These are phyloP conservation scores for Neurospora sp. DNA, from an alignment of 495 filamentous ascomycete genomes.

Conservation along the genomic window DNA sequence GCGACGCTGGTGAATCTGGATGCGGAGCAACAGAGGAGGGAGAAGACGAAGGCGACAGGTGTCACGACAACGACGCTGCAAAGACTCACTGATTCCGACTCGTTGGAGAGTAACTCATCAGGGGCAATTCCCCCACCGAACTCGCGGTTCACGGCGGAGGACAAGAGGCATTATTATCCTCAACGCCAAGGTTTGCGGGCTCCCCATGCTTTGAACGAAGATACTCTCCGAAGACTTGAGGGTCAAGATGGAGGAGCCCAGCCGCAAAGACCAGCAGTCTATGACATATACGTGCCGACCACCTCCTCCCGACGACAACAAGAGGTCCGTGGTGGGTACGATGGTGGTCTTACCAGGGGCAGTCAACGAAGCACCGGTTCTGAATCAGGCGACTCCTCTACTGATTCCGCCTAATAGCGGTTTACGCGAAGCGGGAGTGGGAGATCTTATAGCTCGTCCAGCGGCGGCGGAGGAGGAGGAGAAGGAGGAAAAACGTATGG, in stretches of 20 bases:
- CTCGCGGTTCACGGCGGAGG: constrained; percentile 1
- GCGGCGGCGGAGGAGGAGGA: constrained; percentile 1
- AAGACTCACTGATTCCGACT: constrained; percentile 13
- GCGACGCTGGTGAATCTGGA: constrained; percentile 18
- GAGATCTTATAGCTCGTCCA: constrained; percentile 14
- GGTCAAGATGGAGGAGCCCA: constrained; percentile 9
- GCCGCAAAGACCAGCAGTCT: background rate
- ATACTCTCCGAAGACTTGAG: constrained; percentile 26
- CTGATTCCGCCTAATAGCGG: constrained; percentile 9
- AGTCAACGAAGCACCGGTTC: constrained; percentile 23
- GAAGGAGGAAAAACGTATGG: background rate
- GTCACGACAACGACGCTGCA: constrained; percentile 15
- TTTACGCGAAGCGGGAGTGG: constrained; percentile 13
- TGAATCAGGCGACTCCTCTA: constrained; percentile 20
- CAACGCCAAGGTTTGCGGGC: constrained; percentile 3
- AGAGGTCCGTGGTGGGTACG: background rate
- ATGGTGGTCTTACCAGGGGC: background rate
- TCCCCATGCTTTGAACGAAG: constrained; percentile 19
- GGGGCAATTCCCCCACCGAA: constrained; percentile 2
- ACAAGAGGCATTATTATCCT: background rate
- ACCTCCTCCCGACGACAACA: constrained; percentile 7
- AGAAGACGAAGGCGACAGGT: constrained; percentile 2
- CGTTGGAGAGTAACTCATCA: constrained; percentile 6
- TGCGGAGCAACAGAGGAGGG: constrained; percentile 7
- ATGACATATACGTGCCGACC: constrained; percentile 17